Percentiles rank a stretch among this genome's conserved stretches.
phyloP scores from a whole-genome alignment of 2,329 filamentous ascomycete genomes.

The Trichoderma sp. region DNA sequence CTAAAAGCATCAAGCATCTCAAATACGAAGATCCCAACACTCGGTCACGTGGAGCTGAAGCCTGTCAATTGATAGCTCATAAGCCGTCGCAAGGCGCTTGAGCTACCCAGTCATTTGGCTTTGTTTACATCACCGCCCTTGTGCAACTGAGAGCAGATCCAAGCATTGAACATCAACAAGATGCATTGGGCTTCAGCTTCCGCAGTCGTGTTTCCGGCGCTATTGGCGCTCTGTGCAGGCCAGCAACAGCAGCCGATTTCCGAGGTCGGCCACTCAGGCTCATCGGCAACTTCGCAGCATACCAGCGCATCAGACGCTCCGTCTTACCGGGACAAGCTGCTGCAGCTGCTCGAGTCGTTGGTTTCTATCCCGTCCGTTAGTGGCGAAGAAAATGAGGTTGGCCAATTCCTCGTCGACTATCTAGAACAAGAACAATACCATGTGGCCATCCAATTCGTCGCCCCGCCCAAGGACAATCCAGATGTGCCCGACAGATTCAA shows the following conservation, averaged over 20 bases:
- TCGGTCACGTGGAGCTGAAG: conserved; percentile 2
- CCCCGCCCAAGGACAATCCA: conserved; percentile 32
- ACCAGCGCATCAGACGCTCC: conserved; percentile 25
- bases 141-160: background rate
- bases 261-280: background rate
- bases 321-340: conserved; percentile 50
- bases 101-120: background rate
- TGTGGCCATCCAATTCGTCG: conserved; percentile 43
- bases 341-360: conserved; percentile 73
- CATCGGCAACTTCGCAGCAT: background rate
- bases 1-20: background rate
- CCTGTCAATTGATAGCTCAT: background rate
- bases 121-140: conserved; percentile 6
- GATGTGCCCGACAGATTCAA: conserved; percentile 56
- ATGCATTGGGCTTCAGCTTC: conserved; percentile 21
- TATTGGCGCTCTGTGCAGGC: conserved; percentile 18
- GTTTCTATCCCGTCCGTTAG: conserved; percentile 71
- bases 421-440: conserved; percentile 51
- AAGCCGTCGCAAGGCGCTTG: background rate
- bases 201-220: conserved; percentile 9
- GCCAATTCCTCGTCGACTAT: conserved; percentile 65
- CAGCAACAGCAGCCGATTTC: conserved; percentile 19
- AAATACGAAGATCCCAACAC: background rate
- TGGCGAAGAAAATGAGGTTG: conserved; percentile 66
- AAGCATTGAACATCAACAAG: background rate